phyloP scores from a whole-genome alignment of 768 basidiomycete species.

The Suillus ampliporus region DNA sequence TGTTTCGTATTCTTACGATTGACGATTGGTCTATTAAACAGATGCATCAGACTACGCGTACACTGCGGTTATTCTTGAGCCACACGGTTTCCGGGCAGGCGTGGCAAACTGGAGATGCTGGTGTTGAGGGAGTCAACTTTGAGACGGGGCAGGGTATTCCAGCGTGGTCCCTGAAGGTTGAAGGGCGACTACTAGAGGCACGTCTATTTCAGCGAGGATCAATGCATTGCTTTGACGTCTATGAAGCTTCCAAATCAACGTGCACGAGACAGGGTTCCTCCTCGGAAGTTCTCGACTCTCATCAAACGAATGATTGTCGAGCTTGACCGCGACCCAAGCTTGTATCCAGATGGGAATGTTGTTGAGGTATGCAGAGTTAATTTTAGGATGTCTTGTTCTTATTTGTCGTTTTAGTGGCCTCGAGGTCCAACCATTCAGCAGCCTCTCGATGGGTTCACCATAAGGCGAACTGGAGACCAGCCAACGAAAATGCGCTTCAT shows the following conservation, averaged over 20 bases:
- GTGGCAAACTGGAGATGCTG: slow-evolving; percentile 70
- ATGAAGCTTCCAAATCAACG: slow-evolving; percentile 63
- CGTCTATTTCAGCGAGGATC: slow-evolving; percentile 26
- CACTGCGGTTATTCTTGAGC: slow-evolving; percentile 83
- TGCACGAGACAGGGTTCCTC: slow-evolving; percentile 62
- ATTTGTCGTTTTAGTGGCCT: slow-evolving; percentile 56
- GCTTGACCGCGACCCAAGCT: slow-evolving; percentile 79
- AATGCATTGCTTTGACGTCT: not conserved
- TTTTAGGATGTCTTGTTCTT: not conserved
- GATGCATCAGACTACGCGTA: slow-evolving; percentile 71
- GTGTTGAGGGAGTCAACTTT: slow-evolving; percentile 50
- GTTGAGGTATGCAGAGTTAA: slow-evolving; percentile 66
- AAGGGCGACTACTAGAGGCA: slow-evolving; percentile 86
- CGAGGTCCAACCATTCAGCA: slow-evolving; percentile 60
- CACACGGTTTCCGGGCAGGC: slow-evolving; percentile 85
- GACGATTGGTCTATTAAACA: slow-evolving; percentile 17
- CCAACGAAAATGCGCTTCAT: slow-evolving; percentile 81
- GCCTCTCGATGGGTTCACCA: slow-evolving; percentile 83
- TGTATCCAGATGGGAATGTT: slow-evolving; percentile 86
- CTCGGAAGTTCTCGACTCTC: slow-evolving; percentile 84
- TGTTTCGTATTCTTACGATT: slow-evolving; percentile 4
- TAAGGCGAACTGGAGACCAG: slow-evolving; percentile 80
- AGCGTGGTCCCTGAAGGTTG: slow-evolving; percentile 86
- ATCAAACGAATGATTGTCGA: slow-evolving; percentile 87
- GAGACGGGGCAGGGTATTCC: slow-evolving; percentile 91